Percentiles rank a stretch among this genome's conserved stretches.
Conservation (phyloP, 768 basidiomycete species). For the Tephrocybe sp. region DNA sequence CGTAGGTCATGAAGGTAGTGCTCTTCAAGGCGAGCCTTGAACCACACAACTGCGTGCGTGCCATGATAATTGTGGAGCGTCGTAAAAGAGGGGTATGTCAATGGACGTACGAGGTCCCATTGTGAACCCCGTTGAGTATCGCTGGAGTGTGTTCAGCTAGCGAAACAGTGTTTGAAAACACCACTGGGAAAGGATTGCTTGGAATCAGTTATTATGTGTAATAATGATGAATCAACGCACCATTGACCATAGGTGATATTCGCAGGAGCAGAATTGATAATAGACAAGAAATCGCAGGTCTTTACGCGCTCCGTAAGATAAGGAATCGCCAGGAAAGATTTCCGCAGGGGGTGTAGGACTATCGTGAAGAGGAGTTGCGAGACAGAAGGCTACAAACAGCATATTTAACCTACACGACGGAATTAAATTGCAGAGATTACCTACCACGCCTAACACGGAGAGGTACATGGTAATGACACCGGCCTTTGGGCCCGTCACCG, state of each 20-base stretch:
- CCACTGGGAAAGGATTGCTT: neutral
- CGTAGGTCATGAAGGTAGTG: conserved; percentile 39
- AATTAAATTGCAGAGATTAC: too few species aligned
- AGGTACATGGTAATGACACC: conserved; percentile 46
- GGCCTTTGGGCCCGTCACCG: conserved; percentile 50
- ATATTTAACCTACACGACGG: neutral
- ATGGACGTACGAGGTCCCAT: conserved; percentile 38
- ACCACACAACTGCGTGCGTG: conserved; percentile 44
- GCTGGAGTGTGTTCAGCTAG: conserved; percentile 32
- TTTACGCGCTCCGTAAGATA: conserved; percentile 33
- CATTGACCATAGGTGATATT: conserved; percentile 29
- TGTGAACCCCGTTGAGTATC: conserved; percentile 40
- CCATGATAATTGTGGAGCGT: neutral
- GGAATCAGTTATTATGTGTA: conserved; percentile 4
- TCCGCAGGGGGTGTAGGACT: conserved; percentile 46
- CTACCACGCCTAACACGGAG: conserved; percentile 32
- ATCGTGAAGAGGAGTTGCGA: conserved; percentile 52
- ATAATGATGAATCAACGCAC: too few species aligned
- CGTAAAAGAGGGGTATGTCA: neutral
- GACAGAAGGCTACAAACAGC: conserved; percentile 10
- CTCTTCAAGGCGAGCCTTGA: conserved; percentile 19
- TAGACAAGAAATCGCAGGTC: conserved; percentile 38
- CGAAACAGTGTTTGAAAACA: conserved; percentile 21
- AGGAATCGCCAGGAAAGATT: conserved; percentile 48
- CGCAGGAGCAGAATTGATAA: conserved; percentile 37